phyloP scores from a whole-genome alignment of 371 early-diverging fungal genomes.

The Sporodiniella umbellata region DNA sequence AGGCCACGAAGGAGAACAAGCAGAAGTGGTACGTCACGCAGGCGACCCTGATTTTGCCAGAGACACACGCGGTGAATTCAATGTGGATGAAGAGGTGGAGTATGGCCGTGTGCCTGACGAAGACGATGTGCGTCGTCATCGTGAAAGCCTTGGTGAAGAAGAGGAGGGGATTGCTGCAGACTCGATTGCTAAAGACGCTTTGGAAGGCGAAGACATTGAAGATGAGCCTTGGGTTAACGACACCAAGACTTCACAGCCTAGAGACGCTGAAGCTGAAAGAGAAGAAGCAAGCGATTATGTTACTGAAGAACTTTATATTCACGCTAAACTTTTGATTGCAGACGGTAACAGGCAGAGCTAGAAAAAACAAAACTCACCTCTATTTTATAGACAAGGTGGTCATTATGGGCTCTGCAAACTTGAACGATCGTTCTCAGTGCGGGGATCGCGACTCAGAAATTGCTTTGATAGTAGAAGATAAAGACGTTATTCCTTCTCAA shows the following conservation, averaged over 20 bases:
- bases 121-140: conserved; percentile 6
- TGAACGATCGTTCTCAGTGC: conserved; percentile 90
- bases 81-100: conserved; percentile 33
- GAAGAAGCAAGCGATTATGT: conserved; percentile 54
- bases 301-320: conserved; percentile 89
- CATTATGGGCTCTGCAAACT: conserved; percentile 89
- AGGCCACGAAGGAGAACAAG: conserved; percentile 17
- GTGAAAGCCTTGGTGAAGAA: conserved; percentile 16
- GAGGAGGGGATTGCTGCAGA: conserved; percentile 27
- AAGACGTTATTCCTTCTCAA: conserved; percentile 57
- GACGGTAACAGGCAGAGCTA: conserved; percentile 69
- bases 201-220: conserved; percentile 31
- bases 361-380: too few relatives aligned
- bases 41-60: conserved; percentile 34
- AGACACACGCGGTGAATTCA: conserved; percentile 22
- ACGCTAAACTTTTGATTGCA: conserved; percentile 89
- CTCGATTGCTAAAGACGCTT: conserved; percentile 35
- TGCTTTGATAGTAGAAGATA: conserved; percentile 79
- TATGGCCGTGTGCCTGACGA: conserved; percentile 28
- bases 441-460: conserved; percentile 94
- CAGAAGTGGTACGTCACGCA: conserved; percentile 21
- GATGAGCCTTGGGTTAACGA: conserved; percentile 36
- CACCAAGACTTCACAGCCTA: conserved; percentile 13
- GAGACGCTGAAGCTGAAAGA: conserved; percentile 21
- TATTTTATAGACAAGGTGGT: conserved; percentile 67